A percentile compares a stretch with the other conserved stretches of the same genome.
phyloP scores from a whole-genome alignment of 495 filamentous ascomycete genomes.

The Choiromyces venosus region DNA sequence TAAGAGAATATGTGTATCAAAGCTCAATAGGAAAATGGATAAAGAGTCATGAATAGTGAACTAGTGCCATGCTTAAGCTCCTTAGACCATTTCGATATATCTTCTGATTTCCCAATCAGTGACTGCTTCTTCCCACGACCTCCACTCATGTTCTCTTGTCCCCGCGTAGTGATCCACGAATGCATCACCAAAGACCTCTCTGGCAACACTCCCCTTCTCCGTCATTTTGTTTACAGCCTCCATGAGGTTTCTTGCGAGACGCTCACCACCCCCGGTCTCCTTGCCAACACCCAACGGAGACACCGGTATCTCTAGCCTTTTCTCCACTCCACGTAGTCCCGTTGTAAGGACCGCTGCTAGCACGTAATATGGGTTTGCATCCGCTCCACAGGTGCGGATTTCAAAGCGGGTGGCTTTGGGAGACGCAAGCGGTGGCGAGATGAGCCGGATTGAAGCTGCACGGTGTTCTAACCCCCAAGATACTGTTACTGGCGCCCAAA shows the following conservation, averaged over 20 bases:
- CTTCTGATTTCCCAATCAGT: constrained; percentile 58
- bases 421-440: constrained; percentile 76
- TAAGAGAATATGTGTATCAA: neutral
- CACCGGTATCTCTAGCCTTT: constrained; percentile 74
- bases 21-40: neutral
- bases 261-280: constrained; percentile 66
- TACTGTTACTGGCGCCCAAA: constrained; percentile 96
- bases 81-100: constrained; percentile 67
- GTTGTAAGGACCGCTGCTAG: constrained; percentile 76
- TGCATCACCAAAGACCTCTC: constrained; percentile 86
- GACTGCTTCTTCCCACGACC: constrained; percentile 69
- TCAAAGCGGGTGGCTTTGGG: constrained; percentile 85
- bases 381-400: constrained; percentile 82
- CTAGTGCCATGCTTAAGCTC: neutral
- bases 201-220: constrained; percentile 69
- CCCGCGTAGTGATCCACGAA: constrained; percentile 96
- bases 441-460: constrained; percentile 82
- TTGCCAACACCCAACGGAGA: constrained; percentile 79
- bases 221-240: constrained; percentile 75
- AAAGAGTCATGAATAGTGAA: neutral
- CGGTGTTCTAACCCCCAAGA: constrained; percentile 96
- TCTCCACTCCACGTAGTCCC: constrained; percentile 84
- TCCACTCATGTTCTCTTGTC: constrained; percentile 84
- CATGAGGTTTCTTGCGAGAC: constrained; percentile 73
- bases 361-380: constrained; percentile 85